phyloP scores from a whole-genome alignment of 2,329 filamentous ascomycete genomes.

The Aspergillus sp. region DNA sequence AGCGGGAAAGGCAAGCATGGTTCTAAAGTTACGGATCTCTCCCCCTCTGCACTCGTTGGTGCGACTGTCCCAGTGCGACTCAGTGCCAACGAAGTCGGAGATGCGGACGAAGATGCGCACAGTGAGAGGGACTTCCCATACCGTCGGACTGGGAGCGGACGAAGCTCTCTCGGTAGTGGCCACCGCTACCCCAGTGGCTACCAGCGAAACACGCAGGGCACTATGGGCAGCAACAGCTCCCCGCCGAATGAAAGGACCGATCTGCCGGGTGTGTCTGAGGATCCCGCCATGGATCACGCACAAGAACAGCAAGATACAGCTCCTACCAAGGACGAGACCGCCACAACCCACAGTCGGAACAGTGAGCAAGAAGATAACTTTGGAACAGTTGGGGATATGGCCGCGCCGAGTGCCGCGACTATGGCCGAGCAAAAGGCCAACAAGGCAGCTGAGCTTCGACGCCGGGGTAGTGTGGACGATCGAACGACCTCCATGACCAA shows the following conservation, averaged over 20 bases:
- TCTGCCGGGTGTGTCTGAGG: conserved; percentile 44
- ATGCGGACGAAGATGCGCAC: conserved; percentile 68
- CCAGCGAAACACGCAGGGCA: conserved; percentile 40
- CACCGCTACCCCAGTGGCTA: conserved; percentile 45
- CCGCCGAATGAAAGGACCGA: conserved; percentile 49
- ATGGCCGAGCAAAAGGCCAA: conserved; percentile 40
- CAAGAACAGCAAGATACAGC: conserved; percentile 28
- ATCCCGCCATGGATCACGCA: conserved; percentile 29
- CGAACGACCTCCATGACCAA: conserved; percentile 49
- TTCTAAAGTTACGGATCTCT: conserved; percentile 77
- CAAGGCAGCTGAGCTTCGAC: conserved; percentile 45
- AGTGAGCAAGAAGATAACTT: conserved; percentile 54
- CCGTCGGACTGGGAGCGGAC: conserved; percentile 57
- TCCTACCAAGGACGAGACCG: conserved; percentile 29
- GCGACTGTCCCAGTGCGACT: conserved; percentile 86
- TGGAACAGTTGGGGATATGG: conserved; percentile 54
- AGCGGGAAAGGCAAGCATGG: conserved; percentile 84
- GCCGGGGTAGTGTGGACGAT: conserved; percentile 50
- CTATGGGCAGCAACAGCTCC: conserved; percentile 53
- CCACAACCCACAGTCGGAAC: conserved; percentile 31
- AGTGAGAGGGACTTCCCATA: conserved; percentile 45
- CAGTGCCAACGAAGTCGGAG: conserved; percentile 93
- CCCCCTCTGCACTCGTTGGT: conserved; percentile 70
- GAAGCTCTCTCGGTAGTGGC: conserved; percentile 56
- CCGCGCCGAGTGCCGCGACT: conserved; percentile 42